Evolutionary conservation across 1,284 basidiomycete species (phyloP).

Genomic region (Spongispora temasekensis): DNA sequence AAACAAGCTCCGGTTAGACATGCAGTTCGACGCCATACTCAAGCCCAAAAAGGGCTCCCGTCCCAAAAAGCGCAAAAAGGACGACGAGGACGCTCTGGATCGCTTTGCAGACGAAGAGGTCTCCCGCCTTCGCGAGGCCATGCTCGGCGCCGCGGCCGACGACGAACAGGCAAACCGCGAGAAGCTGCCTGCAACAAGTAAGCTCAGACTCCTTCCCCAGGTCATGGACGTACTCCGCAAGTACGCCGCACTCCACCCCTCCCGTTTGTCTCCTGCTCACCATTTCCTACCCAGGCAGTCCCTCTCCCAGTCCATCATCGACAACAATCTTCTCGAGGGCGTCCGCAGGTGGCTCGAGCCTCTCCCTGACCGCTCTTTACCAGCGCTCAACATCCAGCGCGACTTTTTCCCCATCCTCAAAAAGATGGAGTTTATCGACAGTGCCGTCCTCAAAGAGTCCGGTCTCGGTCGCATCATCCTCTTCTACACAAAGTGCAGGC

Average conservation of each 20-base stretch:
- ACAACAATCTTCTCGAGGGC: conserved; percentile 92
- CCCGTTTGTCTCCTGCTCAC: not conserved
- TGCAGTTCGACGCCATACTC: conserved; percentile 83
- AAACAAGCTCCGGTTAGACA: conserved; percentile 62
- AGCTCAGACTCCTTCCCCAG: conserved; percentile 83
- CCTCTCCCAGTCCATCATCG: conserved; percentile 90
- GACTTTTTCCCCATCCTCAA: conserved; percentile 86
- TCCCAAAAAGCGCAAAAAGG: conserved; percentile 72
- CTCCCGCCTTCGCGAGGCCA: conserved; percentile 77
- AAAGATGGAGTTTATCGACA: conserved; percentile 93
- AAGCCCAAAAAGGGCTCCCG: conserved; percentile 72
- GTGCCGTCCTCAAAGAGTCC: conserved; percentile 88
- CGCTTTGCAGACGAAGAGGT: conserved; percentile 92
- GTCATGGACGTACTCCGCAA: conserved; percentile 95
- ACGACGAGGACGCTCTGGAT: conserved; percentile 79
- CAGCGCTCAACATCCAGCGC: conserved; percentile 94
- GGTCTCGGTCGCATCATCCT: conserved; percentile 90
- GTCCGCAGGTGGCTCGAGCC: conserved; percentile 95
- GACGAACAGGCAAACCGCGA: conserved; percentile 83
- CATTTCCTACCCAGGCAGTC: conserved; percentile 58
- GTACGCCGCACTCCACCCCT: conserved; percentile 47
- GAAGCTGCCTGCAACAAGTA: conserved; percentile 84
- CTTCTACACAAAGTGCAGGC: conserved; percentile 94
- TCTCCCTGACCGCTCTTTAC: conserved; percentile 88
- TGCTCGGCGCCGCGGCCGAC: conserved; percentile 86